Base-by-base conservation (phyloP, 495 filamentous ascomycete species). In the Sphaerosporella brunnea region DNA sequence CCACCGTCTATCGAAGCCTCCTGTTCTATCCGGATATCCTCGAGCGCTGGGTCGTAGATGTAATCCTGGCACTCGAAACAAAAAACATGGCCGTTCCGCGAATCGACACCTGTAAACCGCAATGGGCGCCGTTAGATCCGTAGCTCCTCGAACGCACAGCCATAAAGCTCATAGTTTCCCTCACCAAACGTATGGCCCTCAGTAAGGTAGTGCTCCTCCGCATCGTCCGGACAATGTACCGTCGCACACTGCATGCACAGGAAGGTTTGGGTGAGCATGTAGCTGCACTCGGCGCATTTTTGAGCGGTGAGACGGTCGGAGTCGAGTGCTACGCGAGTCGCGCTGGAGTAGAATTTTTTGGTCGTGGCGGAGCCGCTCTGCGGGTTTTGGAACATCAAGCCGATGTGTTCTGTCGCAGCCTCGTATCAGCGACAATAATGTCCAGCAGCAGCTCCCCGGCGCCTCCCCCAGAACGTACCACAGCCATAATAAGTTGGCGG, bases 1-100 rank as follows among this genome's bases (percentile, higher is more conserved):
- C 52, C 46, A 24, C 58, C 58, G 34, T 62, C 52, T 11, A 54
- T 44, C 15, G 49, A 44, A 20, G 49, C 48, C 24, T 54, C 51
- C 34, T 53, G 52, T 58, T 75, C 67, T 25, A 80, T 53, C 55
- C 78, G 62, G 34, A 83, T 68, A 24, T 80, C 73, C 55, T 94
- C 86, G 21, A 93, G 66, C 5, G 76, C 78, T 37, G 82, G 80
- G 55, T 94, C 86, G 66, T 84, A 93, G 36, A 94, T 76, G 51
- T 90, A 79, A 59, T 93, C 86, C 32, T 74, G 70, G 55, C 86
- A 94, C 50, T 75, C 69, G 54, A 88, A 81, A 64, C 86, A 94
- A 58, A 78, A 93, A 2, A 94, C 57, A 39, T 73, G 70, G 4
- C 82, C 84, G 51, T 68, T 76, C 47, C 79, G 69, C 2, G 84